phyloP scores from a whole-genome alignment of 805 yeast genomes.

The Debaryomyces castellii region DNA sequence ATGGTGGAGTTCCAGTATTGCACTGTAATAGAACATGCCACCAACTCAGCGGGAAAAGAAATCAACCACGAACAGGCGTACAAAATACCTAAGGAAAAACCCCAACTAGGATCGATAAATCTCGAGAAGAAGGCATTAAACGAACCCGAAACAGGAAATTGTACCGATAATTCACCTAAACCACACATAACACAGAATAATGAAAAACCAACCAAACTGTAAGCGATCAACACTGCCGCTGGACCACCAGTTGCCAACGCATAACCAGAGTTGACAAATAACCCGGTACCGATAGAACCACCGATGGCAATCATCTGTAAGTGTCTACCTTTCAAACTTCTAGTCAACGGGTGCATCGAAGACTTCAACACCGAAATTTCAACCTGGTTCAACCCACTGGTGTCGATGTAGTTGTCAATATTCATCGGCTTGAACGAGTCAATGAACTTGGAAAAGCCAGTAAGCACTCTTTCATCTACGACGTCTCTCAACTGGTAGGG shows the following conservation, averaged over 20 bases:
- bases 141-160: conserved; percentile 39
- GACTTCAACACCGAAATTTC: conserved; percentile 41
- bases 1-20: conserved; percentile 32
- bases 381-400: conserved; percentile 33
- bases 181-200: conserved; percentile 59
- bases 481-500: not conserved
- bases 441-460: conserved; percentile 12
- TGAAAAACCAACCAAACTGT: conserved; percentile 55
- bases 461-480: not conserved
- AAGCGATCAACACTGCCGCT: conserved; percentile 51
- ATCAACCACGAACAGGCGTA: conserved; percentile 40
- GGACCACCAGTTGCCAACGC: conserved; percentile 43
- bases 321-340: conserved; percentile 47
- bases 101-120: conserved; percentile 39
- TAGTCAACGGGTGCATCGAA: conserved; percentile 42
- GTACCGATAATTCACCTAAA: conserved; percentile 66
- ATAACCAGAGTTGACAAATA: conserved; percentile 34
- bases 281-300: conserved; percentile 53
- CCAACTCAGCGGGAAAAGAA: conserved; percentile 37
- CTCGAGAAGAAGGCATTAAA: conserved; percentile 38
- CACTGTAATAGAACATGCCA: conserved; percentile 39
- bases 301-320: conserved; percentile 70
- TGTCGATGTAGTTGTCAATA: conserved; percentile 40
- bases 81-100: conserved; percentile 40
- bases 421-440: conserved; percentile 40